A percentile compares a stretch with the other conserved stretches of the same genome.
Conservation (phyloP, 805 yeast genomes). For the Candida manassasensis region DNA sequence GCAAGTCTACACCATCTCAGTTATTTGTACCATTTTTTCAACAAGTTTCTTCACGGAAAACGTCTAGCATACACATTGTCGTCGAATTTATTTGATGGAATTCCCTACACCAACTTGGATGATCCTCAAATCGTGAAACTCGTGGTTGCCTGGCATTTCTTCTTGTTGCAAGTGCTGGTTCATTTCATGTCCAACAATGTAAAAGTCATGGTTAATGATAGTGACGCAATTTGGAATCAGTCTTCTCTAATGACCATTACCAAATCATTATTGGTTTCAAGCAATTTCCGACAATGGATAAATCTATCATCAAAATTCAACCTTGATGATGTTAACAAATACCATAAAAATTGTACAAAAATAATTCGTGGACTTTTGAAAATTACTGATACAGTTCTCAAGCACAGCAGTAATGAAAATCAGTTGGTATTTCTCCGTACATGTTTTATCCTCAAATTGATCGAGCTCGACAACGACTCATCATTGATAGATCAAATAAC, state of each 20-base stretch:
- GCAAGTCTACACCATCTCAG: constrained; percentile 14
- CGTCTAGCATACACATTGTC: neutral
- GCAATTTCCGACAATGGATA: constrained; percentile 22
- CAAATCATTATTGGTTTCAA: constrained; percentile 12
- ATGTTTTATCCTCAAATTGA: constrained; percentile 11
- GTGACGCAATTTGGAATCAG: constrained; percentile 10
- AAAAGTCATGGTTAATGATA: constrained; percentile 9
- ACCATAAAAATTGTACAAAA: constrained; percentile 19
- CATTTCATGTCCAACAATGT: constrained; percentile 18
- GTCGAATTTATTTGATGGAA: constrained; percentile 7
- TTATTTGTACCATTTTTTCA: constrained; percentile 8
- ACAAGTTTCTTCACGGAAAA: constrained; percentile 8
- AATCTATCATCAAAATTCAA: constrained; percentile 6
- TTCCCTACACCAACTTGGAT: constrained; percentile 8
- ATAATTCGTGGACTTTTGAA: constrained; percentile 23
- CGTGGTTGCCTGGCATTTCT: constrained; percentile 24
- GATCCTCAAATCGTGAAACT: constrained; percentile 9
- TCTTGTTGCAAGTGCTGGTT: constrained; percentile 22
- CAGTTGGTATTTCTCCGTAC: constrained; percentile 6
- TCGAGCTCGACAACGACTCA: constrained; percentile 8
- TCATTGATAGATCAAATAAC: constrained; percentile 6
- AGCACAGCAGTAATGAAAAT: constrained; percentile 4
- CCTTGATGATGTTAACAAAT: constrained; percentile 12
- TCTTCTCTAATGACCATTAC: constrained; percentile 13
- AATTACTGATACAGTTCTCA: constrained; percentile 12